phyloP scores from a whole-genome alignment of 441 rosid species.

The Erysimum cheiri region DNA sequence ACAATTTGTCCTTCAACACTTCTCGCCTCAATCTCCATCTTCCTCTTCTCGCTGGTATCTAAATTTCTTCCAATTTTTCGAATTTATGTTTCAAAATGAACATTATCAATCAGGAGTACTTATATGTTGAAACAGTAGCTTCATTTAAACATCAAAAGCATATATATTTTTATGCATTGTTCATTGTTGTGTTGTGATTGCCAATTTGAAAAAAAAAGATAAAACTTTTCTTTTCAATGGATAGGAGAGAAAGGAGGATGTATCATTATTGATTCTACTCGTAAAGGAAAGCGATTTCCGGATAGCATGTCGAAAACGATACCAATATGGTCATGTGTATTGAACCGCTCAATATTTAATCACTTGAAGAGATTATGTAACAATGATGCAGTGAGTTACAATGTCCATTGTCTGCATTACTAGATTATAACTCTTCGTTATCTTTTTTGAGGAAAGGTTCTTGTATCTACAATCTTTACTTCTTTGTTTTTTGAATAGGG shows the following conservation, averaged over 20 bases:
- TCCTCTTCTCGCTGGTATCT: conserved; percentile 70
- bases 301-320: conserved; percentile 98
- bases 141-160: background rate
- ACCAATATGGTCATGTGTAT: conserved; percentile 90
- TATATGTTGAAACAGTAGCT: background rate
- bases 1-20: conserved; percentile 84
- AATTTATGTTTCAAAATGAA: background rate
- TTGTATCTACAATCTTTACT: conserved; percentile 9
- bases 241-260: conserved; percentile 96
- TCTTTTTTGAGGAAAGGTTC: background rate
- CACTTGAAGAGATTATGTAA: conserved; percentile 46
- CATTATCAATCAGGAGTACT: no score
- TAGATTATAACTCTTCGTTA: background rate
- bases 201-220: background rate
- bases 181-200: conserved; percentile 9
- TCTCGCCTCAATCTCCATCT: conserved; percentile 91
- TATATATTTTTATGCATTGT: conserved; percentile 7
- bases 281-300: conserved; percentile 91
- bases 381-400: conserved; percentile 52
- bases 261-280: conserved; percentile 80
- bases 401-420: conserved; percentile 2
- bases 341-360: conserved; percentile 69
- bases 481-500: conserved; percentile 43
- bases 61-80: background rate
- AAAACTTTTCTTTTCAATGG: conserved; percentile 10